These are phyloP conservation scores for Nicotiana obtusifolia DNA, from an alignment of 257 asterid genomes.

Conservation along the genomic window DNA sequence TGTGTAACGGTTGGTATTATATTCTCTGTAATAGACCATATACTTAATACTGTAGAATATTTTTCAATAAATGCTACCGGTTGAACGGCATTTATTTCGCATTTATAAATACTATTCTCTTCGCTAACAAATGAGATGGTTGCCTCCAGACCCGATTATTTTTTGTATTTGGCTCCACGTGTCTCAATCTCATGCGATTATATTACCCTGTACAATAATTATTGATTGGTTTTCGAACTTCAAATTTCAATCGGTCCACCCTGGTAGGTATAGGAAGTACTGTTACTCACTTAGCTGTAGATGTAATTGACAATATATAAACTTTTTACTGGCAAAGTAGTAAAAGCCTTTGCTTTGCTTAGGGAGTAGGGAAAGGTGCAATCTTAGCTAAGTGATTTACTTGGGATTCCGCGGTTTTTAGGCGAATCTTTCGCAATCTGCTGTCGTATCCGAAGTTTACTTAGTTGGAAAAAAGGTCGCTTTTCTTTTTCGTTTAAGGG, in stretches of 20 bases:
- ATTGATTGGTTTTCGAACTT: neutral
- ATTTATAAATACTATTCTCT: too few relatives aligned
- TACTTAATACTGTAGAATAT: too few relatives aligned
- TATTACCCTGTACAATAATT: too few relatives aligned
- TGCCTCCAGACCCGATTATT: too few relatives aligned
- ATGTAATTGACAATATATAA: neutral
- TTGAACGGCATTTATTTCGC: too few relatives aligned
- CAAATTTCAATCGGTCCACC: neutral
- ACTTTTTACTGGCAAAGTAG: neutral
- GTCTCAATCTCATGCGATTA: too few relatives aligned
- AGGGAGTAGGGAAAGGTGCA: neutral
- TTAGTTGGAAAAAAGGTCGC: neutral
- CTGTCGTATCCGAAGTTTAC: constrained; percentile 5
- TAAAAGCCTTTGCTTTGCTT: neutral
- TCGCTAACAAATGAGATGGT: too few relatives aligned
- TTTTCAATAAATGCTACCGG: too few relatives aligned
- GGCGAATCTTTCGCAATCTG: too few relatives aligned
- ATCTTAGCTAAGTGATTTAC: neutral
- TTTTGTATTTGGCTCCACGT: too few relatives aligned
- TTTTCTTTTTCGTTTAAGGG: neutral
- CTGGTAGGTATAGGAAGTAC: neutral
- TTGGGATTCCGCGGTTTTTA: constrained; percentile 9
- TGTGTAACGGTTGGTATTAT: too few relatives aligned
- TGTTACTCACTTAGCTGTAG: neutral
- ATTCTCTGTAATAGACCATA: too few relatives aligned